Percentiles rank a stretch among this genome's conserved stretches.
Evolutionary conservation across 441 rosid genomes (phyloP).

Genomic region (Capsella rubella): DNA sequence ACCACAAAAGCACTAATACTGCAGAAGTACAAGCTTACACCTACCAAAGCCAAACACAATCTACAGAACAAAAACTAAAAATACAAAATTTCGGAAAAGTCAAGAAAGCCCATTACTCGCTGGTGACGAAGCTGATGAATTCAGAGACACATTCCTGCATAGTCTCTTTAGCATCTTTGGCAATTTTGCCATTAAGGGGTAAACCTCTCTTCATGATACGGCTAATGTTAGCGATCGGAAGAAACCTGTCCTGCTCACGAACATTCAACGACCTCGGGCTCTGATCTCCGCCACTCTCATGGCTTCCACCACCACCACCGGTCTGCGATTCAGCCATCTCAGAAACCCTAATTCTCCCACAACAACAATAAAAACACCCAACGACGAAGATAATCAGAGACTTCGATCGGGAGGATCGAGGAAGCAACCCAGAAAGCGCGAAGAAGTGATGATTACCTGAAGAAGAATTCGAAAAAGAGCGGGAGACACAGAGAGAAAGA

Average conservation of each 20-base stretch:
- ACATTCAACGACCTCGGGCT: conserved; percentile 74
- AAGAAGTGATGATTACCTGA: conserved; percentile 19
- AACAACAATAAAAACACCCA: not conserved
- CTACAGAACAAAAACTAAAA: not conserved
- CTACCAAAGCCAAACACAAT: not conserved
- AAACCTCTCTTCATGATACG: conserved; percentile 93
- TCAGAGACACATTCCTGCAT: conserved; percentile 98
- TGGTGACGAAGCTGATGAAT: conserved; percentile 96
- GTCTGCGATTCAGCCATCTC: conserved; percentile 52
- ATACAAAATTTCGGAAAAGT: not conserved
- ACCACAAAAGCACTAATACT: not conserved
- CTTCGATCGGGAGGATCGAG: not conserved
- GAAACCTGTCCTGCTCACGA: conserved; percentile 91
- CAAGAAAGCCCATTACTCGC: conserved; percentile 63
- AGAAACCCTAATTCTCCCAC: conserved; percentile 34
- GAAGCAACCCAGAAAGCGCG: not conserved
- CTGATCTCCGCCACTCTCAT: conserved; percentile 86
- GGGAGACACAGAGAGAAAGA: conserved; percentile 48
- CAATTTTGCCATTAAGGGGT: conserved; percentile 93
- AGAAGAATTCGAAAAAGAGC: conserved; percentile 53
- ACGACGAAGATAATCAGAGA: not conserved
- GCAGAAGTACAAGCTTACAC: not conserved
- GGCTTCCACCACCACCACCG: conserved; percentile 76
- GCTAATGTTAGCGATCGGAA: conserved; percentile 96
- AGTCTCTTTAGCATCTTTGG: conserved; percentile 95